Evolutionary conservation across 202 grass and related monocot genomes (phyloP).

Genomic region (Eragrostis tef): DNA sequence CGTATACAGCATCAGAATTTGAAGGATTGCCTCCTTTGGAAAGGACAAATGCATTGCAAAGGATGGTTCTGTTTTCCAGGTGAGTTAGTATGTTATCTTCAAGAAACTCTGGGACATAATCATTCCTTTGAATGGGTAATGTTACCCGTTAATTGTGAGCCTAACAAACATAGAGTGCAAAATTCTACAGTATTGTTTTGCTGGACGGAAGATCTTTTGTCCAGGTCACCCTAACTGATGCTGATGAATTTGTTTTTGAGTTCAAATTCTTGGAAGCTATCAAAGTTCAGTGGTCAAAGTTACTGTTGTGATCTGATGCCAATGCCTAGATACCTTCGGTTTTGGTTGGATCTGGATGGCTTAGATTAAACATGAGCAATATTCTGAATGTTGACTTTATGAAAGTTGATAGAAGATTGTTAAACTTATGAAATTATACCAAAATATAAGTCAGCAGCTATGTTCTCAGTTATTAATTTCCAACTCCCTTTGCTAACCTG

Average conservation of each 20-base stretch:
- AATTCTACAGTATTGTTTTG: constrained; percentile 21
- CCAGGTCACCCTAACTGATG: neutral
- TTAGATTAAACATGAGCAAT: neutral
- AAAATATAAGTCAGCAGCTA: neutral
- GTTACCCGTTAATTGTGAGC: constrained; percentile 17
- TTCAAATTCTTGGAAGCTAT: constrained; percentile 18
- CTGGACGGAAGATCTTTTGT: constrained; percentile 38
- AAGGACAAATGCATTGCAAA: constrained; percentile 74
- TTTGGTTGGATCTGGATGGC: neutral
- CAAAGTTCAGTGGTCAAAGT: neutral
- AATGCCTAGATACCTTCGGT: neutral
- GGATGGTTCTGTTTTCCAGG: constrained; percentile 96
- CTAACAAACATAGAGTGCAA: constrained; percentile 30
- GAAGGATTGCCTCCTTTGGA: constrained; percentile 85
- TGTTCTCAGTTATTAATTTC: constrained; percentile 37
- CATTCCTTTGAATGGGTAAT: constrained; percentile 39
- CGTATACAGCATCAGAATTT: constrained; percentile 97
- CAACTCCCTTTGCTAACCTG: constrained; percentile 32
- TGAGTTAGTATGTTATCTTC: constrained; percentile 51
- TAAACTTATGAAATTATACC: neutral
- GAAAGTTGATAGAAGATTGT: constrained; percentile 10
- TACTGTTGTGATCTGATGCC: neutral
- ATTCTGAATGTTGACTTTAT: neutral
- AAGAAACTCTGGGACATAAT: constrained; percentile 25
- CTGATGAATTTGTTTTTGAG: constrained; percentile 1